Evolutionary conservation across 129 eudicot species (phyloP).

Genomic region (Flaveria robusta): DNA sequence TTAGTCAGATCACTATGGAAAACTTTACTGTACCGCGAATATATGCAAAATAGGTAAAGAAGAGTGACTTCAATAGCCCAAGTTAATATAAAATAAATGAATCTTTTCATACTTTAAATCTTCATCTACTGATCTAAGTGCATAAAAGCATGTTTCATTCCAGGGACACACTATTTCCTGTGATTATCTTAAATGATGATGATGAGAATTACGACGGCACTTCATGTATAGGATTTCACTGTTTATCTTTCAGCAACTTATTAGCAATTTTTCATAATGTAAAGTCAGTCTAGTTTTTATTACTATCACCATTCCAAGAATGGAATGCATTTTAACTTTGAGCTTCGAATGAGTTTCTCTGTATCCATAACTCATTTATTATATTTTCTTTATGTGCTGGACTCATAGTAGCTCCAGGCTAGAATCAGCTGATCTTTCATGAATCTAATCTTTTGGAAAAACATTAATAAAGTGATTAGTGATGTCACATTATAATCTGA

Average conservation of each 20-base stretch:
- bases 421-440: background rate
- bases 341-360: slow-evolving; percentile 21
- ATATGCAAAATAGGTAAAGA: slow-evolving; percentile 30
- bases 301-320: background rate
- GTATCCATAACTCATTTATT: background rate
- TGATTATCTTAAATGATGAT: slow-evolving; percentile 7
- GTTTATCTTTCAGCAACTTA: slow-evolving; percentile 3
- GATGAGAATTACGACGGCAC: slow-evolving; percentile 1
- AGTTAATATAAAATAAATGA: slow-evolving; percentile 26
- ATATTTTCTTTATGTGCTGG: background rate
- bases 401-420: background rate
- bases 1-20: slow-evolving; percentile 33
- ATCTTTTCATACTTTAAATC: slow-evolving; percentile 18
- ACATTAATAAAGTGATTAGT: background rate
- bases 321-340: background rate
- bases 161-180: slow-evolving; percentile 1
- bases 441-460: background rate
- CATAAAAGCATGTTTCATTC: slow-evolving; percentile 29
- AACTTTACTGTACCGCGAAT: slow-evolving; percentile 33
- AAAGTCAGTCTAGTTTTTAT: background rate
- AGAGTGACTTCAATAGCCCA: slow-evolving; percentile 32
- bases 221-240: slow-evolving; percentile 2
- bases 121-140: background rate
- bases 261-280: slow-evolving; percentile 12
- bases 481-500: background rate